Conservation (phyloP, 768 basidiomycete species). For the Boletus reticulatus region DNA sequence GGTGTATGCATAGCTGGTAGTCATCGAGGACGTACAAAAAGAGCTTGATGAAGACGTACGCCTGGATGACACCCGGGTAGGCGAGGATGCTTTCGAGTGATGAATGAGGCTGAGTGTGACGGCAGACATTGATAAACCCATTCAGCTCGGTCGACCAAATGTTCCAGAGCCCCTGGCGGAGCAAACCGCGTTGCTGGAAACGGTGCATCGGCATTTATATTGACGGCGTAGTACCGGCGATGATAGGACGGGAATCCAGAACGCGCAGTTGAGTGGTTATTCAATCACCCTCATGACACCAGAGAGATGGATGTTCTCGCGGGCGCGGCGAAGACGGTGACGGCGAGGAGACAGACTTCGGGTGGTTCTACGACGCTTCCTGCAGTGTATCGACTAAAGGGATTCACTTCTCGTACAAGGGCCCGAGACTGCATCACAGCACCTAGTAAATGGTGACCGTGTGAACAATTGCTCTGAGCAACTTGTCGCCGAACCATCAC, state of each 20-base stretch:
- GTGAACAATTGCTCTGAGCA: too few species aligned
- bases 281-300: conserved; percentile 85
- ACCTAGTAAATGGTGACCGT: too few species aligned
- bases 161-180: conserved; percentile 63
- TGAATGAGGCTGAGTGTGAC: neutral
- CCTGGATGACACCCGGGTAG: too few species aligned
- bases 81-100: conserved; percentile 4
- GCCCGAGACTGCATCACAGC: too few species aligned
- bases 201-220: conserved; percentile 46
- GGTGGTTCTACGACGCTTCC: conserved; percentile 62
- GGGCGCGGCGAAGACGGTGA: conserved; percentile 16
- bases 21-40: too few species aligned
- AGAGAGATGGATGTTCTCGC: conserved; percentile 52
- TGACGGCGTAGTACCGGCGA: neutral
- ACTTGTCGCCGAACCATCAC: too few species aligned
- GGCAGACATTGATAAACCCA: conserved; percentile 84
- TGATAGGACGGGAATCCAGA: conserved; percentile 69
- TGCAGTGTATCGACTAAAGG: conserved; percentile 77
- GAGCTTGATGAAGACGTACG: too few species aligned
- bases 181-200: conserved; percentile 80
- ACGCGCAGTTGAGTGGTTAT: conserved; percentile 94
- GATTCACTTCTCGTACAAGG: conserved; percentile 98
- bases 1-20: too few species aligned
- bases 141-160: conserved; percentile 35
- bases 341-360: too few species aligned